Conservation (phyloP, 352 stramenopile species). For the Globisporangium sylvaticum region DNA sequence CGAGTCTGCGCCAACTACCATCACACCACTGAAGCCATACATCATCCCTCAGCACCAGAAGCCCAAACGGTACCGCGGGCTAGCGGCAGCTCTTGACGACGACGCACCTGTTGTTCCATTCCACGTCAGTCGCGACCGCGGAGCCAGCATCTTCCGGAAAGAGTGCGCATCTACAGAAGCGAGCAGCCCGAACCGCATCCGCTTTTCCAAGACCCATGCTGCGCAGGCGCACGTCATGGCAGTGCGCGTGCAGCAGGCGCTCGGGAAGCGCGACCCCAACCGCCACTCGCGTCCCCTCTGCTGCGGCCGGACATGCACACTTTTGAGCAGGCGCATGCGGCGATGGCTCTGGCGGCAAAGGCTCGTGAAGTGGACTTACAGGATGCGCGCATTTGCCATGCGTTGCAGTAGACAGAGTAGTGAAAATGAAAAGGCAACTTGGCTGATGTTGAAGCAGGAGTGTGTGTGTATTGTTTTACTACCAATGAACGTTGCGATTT, state of each 20-base stretch:
- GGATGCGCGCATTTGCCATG: background rate
- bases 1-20: slow-evolving; percentile 41
- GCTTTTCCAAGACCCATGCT: slow-evolving; percentile 31
- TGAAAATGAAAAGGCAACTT: background rate
- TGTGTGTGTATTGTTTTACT: background rate
- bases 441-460: background rate
- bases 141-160: slow-evolving; percentile 45
- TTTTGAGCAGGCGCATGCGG: slow-evolving; percentile 17
- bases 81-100: slow-evolving; percentile 30
- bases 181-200: slow-evolving; percentile 33
- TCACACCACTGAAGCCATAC: slow-evolving; percentile 16
- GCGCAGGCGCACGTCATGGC: slow-evolving; percentile 40
- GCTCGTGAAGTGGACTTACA: background rate
- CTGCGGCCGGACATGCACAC: slow-evolving; percentile 29
- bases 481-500: background rate
- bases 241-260: slow-evolving; percentile 32
- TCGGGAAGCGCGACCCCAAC: slow-evolving; percentile 29
- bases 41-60: slow-evolving; percentile 14
- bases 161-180: slow-evolving; percentile 35
- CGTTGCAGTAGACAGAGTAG: background rate
- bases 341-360: background rate
- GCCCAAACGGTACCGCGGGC: slow-evolving; percentile 38
- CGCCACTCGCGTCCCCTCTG: slow-evolving; percentile 26
- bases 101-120: slow-evolving; percentile 17
- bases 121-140: slow-evolving; percentile 36